Percentiles rank a stretch among this genome's conserved stretches.
Evolutionary conservation across 805 yeast genomes (phyloP).

Genomic region (Metschnikowia noctiluminum): DNA sequence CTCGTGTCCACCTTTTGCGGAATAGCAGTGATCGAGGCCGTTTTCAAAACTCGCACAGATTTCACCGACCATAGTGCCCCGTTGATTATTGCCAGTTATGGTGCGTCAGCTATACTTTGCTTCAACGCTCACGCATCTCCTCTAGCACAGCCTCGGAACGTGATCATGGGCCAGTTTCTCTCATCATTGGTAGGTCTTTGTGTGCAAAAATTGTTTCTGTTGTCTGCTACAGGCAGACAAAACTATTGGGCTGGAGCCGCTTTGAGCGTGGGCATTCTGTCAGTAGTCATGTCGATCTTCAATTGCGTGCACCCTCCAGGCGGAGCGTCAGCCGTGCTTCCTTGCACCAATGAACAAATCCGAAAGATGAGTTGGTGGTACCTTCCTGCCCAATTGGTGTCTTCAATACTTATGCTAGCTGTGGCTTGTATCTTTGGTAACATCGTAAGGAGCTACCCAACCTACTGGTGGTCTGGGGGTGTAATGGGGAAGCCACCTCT

Average conservation of each 20-base stretch:
- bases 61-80: conserved; percentile 44
- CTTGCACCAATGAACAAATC: conserved; percentile 45
- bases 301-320: conserved; percentile 70
- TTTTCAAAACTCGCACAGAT: conserved; percentile 39
- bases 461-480: conserved; percentile 56
- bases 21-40: conserved; percentile 43
- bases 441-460: conserved; percentile 50
- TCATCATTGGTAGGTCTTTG: conserved; percentile 53
- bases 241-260: conserved; percentile 60
- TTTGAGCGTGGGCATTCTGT: conserved; percentile 50
- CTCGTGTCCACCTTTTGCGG: conserved; percentile 47
- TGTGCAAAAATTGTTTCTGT: conserved; percentile 50
- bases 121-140: conserved; percentile 57
- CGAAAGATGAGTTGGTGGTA: conserved; percentile 63
- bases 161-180: conserved; percentile 54
- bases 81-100: conserved; percentile 52
- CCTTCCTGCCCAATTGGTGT: conserved; percentile 51
- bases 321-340: conserved; percentile 65
- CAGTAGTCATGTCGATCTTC: conserved; percentile 50
- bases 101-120: conserved; percentile 59
- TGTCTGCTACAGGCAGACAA: conserved; percentile 40
- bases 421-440: conserved; percentile 56
- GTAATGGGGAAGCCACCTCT: conserved; percentile 12
- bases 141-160: conserved; percentile 61
- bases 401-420: conserved; percentile 44